Percentiles rank a stretch among this genome's conserved stretches.
phyloP scores from a whole-genome alignment of 148 eudicot genomes.

The Diospyros lotus region DNA sequence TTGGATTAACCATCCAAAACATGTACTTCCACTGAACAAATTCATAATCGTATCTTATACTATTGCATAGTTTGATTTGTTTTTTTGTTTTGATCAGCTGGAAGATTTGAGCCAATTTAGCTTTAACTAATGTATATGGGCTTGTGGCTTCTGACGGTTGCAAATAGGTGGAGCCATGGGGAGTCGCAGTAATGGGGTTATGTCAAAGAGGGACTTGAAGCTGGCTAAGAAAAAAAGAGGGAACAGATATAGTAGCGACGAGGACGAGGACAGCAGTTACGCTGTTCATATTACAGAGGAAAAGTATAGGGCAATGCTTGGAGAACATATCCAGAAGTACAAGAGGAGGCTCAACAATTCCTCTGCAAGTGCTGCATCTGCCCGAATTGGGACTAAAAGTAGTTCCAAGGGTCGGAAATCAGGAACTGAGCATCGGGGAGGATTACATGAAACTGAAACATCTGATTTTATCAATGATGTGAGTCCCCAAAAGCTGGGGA shows the following conservation, averaged over 20 bases:
- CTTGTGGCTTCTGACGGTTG: conserved; percentile 11
- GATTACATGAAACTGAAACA: conserved; percentile 49
- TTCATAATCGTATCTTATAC: background rate
- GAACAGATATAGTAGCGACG: conserved; percentile 59
- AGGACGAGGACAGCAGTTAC: conserved; percentile 53
- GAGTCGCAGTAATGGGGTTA: conserved; percentile 53
- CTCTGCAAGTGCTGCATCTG: conserved; percentile 49
- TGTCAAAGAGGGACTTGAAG: conserved; percentile 45
- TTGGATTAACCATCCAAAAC: background rate
- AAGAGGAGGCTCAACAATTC: conserved; percentile 70
- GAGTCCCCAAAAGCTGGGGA: conserved; percentile 43
- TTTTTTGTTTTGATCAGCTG: background rate
- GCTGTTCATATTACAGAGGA: conserved; percentile 65
- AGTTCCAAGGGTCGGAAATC: conserved; percentile 50
- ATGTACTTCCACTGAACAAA: background rate
- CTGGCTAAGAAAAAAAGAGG: conserved; percentile 50
- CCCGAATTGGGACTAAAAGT: conserved; percentile 46
- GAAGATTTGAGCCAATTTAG: conserved; percentile 8
- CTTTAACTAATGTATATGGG: background rate
- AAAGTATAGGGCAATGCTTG: conserved; percentile 75
- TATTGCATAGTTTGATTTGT: background rate
- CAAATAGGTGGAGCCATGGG: conserved; percentile 46
- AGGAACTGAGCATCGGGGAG: conserved; percentile 46
- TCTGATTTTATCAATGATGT: conserved; percentile 35
- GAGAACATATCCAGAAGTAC: conserved; percentile 83